Base-by-base conservation (phyloP, 108 stramenopile species). In the Skeletonema tropicum region DNA sequence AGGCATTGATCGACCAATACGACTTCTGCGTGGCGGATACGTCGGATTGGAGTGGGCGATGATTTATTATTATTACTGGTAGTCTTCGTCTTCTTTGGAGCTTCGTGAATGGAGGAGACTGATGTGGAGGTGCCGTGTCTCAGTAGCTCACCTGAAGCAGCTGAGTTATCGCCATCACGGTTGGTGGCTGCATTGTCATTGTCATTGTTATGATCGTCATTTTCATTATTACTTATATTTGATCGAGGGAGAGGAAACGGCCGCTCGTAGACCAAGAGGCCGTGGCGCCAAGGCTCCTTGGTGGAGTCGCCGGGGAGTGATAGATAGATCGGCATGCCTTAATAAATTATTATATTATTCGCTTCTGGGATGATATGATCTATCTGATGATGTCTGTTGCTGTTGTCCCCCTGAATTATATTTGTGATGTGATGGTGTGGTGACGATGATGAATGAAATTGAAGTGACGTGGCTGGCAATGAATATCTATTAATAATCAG, bases 21-120 rank as follows among this genome's bases (percentile, higher is more conserved):
- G 12, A 95, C 87, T 69, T 95, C 94, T 13, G 94, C 77, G 64
- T 95, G 94, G 45, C 91, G 86, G 15, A 92, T 77, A 17, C 91
- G 83, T 25, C 94, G 87, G n/a, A 93, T 79, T 30, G 90, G 66
- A 35, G 29, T 3, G 0, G 60, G 41, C 14, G 46, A 2, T 6
- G 17, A 13, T 52, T 29, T n/a, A 2, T 1, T 29, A 29, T 29
- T 29, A 29, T n/a, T n/a, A n/a, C n/a, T n/a, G n/a, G n/a, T n/a
- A n/a, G n/a, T n/a, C n/a, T n/a, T n/a, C n/a, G n/a, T n/a, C n/a
- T 29, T 29, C 26, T 41, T 33, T 55, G 25, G 42, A 6, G 57
- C 46, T 21, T 67, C 74, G 0, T 68, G 66, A 1, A 69, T 3
- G 17, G 70, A 71, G 12, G 70, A 58, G 13, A n/a, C n/a, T 71